Base-by-base conservation (phyloP, 345 rosid species). In the Sonneratia alba region DNA sequence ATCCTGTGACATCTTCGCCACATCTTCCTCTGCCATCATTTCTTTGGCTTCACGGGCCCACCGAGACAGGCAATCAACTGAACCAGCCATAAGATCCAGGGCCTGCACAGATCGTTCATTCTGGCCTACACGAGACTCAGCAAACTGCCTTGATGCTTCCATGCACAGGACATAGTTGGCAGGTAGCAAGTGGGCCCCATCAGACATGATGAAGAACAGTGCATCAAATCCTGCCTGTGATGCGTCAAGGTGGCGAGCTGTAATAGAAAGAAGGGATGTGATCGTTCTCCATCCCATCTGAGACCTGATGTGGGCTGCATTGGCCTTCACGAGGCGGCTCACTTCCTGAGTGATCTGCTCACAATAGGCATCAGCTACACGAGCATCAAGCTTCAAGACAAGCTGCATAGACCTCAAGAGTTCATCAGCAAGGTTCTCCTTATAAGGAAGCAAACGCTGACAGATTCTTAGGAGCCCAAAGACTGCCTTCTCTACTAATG, bases 91-190 rank as follows among this genome's bases (percentile, higher is more conserved):
- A 22, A 95, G 93, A 79, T 95, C 98, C 40, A 92, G 81, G 7
- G 98, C 91, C 1, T 83, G 87, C 42, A 89, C 84, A 67, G 99
- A 92, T 71, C 98, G 84, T 76, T 92, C 98, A 10, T 91, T 89
- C 83, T 92, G 98, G 67, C 98, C 98, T 48, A 92, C 97, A 43
- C 94, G 98, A 76, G 99, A 92, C 79, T 95, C 99, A 6, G 99
- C 96, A 80, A 95, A 95, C 84, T 90, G 98, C 88, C 99, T 85
- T 1, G 98, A 86, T 24, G 96, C 85, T 78, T 95, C 99, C 45
- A 85, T 78, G 72, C 97, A 92, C 15, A 92, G 88, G 73, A 86
- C 85, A 74, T 92, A 95, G 77, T 89, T 95, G 71, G 94, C 89
- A 13, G 97, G 97, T 53, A 82, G 76, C 81, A 95, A 71, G 82